Percentiles rank a stretch among this genome's conserved stretches.
Evolutionary conservation across 2,329 filamentous ascomycete species (phyloP).

Genomic region (Metarhizium guizhouense): DNA sequence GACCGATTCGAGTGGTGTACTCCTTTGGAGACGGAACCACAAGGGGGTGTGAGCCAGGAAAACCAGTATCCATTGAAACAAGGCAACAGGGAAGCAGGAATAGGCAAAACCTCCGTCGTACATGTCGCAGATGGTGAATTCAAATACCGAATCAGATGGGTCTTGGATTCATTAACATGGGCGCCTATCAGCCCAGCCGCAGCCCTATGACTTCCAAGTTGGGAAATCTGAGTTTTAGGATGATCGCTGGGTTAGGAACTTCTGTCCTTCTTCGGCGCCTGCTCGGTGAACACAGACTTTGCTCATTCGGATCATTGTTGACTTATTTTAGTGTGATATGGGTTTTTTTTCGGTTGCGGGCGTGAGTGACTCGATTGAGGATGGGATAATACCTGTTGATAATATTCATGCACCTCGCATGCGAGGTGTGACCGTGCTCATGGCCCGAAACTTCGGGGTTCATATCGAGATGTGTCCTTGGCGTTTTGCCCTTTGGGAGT

Average conservation of each 20-base stretch:
- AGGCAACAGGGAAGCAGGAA: not conserved
- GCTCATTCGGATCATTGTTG: not conserved
- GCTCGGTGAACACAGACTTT: constrained; percentile 1
- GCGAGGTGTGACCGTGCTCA: too few relatives aligned
- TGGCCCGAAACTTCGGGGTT: too few relatives aligned
- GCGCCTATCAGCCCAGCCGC: not conserved
- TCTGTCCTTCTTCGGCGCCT: constrained; percentile 4
- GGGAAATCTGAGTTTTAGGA: not conserved
- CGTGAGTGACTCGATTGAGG: too few relatives aligned
- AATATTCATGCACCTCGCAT: not conserved
- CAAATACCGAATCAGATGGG: not conserved
- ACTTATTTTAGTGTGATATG: too few relatives aligned
- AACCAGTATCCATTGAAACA: not conserved
- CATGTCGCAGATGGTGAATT: not conserved
- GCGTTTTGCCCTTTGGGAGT: too few relatives aligned
- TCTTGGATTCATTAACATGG: not conserved
- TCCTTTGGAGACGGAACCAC: not conserved
- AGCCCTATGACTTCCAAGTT: not conserved
- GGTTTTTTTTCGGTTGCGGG: too few relatives aligned
- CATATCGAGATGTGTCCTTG: too few relatives aligned
- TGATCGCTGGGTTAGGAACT: not conserved
- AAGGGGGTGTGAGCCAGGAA: too few relatives aligned
- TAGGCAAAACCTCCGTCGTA: constrained; percentile 2
- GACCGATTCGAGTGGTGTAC: not conserved
- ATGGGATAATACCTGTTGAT: not conserved